Evolutionary conservation across 768 basidiomycete genomes (phyloP).

Genomic region (Pleurotus djamor): DNA sequence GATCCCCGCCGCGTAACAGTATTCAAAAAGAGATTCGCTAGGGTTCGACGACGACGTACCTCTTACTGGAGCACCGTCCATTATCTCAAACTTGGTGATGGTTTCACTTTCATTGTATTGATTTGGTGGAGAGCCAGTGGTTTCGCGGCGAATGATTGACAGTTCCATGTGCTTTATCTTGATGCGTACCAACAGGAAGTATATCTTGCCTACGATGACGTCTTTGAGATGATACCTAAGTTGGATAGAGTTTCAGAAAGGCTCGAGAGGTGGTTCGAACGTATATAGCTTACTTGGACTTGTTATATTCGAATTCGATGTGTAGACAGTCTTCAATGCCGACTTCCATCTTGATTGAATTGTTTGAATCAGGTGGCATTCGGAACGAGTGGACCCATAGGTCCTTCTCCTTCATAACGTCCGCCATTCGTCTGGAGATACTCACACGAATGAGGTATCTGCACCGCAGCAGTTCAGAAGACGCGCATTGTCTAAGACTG

Average conservation of each 20-base stretch:
- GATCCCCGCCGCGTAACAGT: neutral
- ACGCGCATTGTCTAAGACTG: neutral
- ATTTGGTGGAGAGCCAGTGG: constrained; percentile 96
- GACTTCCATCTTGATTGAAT: constrained; percentile 99
- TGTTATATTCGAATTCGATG: constrained; percentile 99
- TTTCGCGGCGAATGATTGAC: constrained; percentile 96
- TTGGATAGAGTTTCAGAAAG: neutral
- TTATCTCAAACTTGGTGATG: constrained; percentile 99
- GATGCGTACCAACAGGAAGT: constrained; percentile 97
- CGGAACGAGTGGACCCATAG: constrained; percentile 98
- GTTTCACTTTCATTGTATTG: constrained; percentile 99
- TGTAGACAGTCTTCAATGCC: constrained; percentile 99
- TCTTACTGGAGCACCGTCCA: constrained; percentile 98
- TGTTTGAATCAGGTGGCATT: constrained; percentile 98
- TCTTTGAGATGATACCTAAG: constrained; percentile 96
- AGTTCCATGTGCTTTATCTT: constrained; percentile 99
- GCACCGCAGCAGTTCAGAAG: neutral
- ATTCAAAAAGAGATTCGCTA: neutral
- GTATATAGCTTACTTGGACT: constrained; percentile 77
- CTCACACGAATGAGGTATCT: constrained; percentile 94
- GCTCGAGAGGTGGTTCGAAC: neutral
- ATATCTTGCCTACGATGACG: constrained; percentile 99
- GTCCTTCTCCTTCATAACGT: constrained; percentile 91
- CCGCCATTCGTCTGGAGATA: constrained; percentile 89
- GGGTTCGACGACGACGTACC: constrained; percentile 39